A percentile compares a stretch with the other conserved stretches of the same genome.
Evolutionary conservation across 345 rosid species (phyloP).

Genomic region (Pelargonium nanum): DNA sequence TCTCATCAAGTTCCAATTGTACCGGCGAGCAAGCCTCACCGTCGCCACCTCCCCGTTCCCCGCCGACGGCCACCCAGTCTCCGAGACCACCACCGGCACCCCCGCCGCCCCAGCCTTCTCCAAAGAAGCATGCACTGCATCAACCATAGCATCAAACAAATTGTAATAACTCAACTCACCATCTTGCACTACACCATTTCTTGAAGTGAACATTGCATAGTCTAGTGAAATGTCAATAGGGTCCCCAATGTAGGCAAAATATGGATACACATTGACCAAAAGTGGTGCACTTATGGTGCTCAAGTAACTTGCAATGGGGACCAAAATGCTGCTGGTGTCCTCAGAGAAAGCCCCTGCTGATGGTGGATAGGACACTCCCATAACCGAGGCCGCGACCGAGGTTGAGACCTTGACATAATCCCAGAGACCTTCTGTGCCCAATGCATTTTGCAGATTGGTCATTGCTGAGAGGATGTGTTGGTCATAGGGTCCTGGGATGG

Average conservation of each 20-base stretch:
- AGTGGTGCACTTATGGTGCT: slow-evolving; percentile 7
- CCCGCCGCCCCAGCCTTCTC: slow-evolving; percentile 9
- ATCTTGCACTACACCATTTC: neutral
- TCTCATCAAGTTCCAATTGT: slow-evolving; percentile 9
- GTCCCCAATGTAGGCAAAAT: slow-evolving; percentile 6
- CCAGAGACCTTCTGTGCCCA: neutral
- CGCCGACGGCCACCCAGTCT: slow-evolving; percentile 19
- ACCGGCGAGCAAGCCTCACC: neutral
- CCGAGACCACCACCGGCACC: slow-evolving; percentile 9
- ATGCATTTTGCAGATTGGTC: slow-evolving; percentile 1
- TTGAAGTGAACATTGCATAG: slow-evolving; percentile 3
- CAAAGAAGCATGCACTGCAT: slow-evolving; percentile 7
- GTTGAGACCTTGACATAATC: neutral
- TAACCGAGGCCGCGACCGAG: neutral
- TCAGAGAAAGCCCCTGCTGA: slow-evolving; percentile 8
- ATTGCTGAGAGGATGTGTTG: neutral
- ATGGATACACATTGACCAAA: slow-evolving; percentile 13
- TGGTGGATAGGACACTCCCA: slow-evolving; percentile 8
- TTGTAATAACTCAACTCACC: slow-evolving; percentile 6
- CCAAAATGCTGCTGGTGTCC: neutral
- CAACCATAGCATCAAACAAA: slow-evolving; percentile 14
- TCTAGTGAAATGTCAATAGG: neutral
- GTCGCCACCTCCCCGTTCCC: slow-evolving; percentile 5
- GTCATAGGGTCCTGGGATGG: neutral
- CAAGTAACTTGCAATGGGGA: slow-evolving; percentile 2